Conservation (phyloP, 805 yeast species). For the Wickerhamiella dianesei region DNA sequence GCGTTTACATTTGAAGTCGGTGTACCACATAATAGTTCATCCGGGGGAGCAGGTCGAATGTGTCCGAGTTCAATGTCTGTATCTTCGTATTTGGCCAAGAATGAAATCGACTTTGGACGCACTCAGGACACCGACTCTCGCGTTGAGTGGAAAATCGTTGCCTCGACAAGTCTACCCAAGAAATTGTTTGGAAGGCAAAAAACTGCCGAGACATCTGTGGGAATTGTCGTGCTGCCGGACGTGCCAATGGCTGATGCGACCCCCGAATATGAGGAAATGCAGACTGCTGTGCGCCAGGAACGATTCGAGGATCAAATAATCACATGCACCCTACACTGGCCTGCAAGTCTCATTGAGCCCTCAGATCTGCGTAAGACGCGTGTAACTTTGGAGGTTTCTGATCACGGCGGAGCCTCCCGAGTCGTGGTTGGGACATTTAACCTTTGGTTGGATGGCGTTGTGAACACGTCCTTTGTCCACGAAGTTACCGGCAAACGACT, state of each 20-base stretch:
- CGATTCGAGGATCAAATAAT: neutral
- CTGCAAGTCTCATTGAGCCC: neutral
- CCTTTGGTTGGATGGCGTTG: neutral
- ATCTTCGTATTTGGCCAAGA: neutral
- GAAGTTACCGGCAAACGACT: neutral
- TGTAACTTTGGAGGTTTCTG: neutral
- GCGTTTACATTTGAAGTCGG: neutral
- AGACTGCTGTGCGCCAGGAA: neutral
- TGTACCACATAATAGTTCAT: neutral
- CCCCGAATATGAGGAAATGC: neutral
- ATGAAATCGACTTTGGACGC: neutral
- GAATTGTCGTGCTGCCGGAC: neutral
- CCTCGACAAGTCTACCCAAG: neutral
- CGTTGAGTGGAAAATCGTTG: neutral
- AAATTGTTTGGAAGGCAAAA: neutral
- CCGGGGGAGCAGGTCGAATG: neutral
- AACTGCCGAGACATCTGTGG: neutral
- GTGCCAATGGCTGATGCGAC: neutral
- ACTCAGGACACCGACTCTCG: neutral
- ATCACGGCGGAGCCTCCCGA: neutral
- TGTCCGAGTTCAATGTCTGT: neutral
- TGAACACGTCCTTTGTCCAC: neutral
- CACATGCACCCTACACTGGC: neutral
- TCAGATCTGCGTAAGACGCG: neutral
- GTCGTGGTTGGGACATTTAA: neutral